Percentiles rank a stretch among this genome's conserved stretches.
Conservation (phyloP, 108 stramenopile genomes). For the Phaeodactylum tricornutum region DNA sequence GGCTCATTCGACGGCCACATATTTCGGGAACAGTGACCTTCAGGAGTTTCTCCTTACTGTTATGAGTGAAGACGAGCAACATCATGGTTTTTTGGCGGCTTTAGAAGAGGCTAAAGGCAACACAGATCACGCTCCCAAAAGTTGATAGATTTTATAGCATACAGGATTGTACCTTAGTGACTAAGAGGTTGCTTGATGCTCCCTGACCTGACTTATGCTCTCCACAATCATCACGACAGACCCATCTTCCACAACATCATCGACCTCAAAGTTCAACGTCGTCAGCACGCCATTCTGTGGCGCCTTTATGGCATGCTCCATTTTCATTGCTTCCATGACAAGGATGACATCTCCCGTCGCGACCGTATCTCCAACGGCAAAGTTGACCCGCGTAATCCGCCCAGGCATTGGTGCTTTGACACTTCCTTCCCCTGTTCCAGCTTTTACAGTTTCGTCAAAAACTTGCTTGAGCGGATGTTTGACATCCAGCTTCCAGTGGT, state of each 20-base stretch:
- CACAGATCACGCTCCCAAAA: no score
- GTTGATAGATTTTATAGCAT: no score
- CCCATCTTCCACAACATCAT: slow-evolving; percentile 56
- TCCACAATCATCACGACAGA: slow-evolving; percentile 34
- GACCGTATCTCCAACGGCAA: slow-evolving; percentile 46
- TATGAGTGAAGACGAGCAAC: no score
- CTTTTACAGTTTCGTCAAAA: not conserved
- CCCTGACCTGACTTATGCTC: no score
- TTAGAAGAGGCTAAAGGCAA: no score
- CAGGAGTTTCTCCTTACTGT: no score
- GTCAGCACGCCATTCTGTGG: slow-evolving; percentile 41
- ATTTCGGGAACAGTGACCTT: not conserved
- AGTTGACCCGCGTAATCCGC: slow-evolving; percentile 50
- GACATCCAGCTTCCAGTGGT: no score
- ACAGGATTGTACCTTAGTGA: no score
- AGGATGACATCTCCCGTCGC: slow-evolving; percentile 53
- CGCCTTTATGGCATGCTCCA: slow-evolving; percentile 71
- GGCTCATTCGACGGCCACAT: slow-evolving; percentile 1
- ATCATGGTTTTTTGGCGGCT: no score
- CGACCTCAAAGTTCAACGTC: slow-evolving; percentile 22
- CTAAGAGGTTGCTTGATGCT: no score
- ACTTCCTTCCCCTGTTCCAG: slow-evolving; percentile 11
- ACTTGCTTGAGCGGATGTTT: slow-evolving; percentile 11
- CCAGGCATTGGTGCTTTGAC: slow-evolving; percentile 85
- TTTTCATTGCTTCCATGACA: slow-evolving; percentile 91